A percentile compares a stretch with the other conserved stretches of the same genome.
phyloP scores from a whole-genome alignment of 2,329 filamentous ascomycete genomes.

The Sphaceloma murrayae region DNA sequence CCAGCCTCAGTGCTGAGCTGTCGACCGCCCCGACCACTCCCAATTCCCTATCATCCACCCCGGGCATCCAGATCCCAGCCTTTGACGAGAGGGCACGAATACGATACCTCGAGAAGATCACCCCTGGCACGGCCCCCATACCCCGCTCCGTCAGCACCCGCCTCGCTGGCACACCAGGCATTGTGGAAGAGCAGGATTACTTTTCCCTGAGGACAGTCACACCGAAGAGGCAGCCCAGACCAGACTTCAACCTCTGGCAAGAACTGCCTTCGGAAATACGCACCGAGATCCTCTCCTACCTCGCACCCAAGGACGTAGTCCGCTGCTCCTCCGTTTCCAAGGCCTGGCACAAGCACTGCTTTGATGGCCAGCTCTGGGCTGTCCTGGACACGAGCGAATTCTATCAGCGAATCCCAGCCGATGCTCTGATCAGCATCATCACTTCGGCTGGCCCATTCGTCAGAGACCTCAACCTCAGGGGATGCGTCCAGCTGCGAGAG shows the following conservation, averaged over 20 bases:
- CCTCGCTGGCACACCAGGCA: slow-evolving; percentile 23
- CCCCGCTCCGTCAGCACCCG: slow-evolving; percentile 43
- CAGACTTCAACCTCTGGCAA: slow-evolving; percentile 62
- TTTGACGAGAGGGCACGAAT: slow-evolving; percentile 48
- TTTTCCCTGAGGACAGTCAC: slow-evolving; percentile 25
- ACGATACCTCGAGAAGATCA: slow-evolving; percentile 40
- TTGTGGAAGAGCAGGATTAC: slow-evolving; percentile 24
- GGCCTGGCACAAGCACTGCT: slow-evolving; percentile 72
- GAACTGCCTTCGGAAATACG: slow-evolving; percentile 75
- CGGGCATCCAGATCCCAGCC: slow-evolving; percentile 37
- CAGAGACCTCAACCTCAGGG: slow-evolving; percentile 78
- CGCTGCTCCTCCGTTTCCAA: slow-evolving; percentile 67
- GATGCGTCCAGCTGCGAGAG: slow-evolving; percentile 80
- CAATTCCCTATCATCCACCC: slow-evolving; percentile 41
- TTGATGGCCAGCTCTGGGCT: slow-evolving; percentile 90
- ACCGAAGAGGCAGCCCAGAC: slow-evolving; percentile 26
- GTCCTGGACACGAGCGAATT: slow-evolving; percentile 70
- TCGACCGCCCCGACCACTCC: slow-evolving; percentile 48
- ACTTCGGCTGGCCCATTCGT: slow-evolving; percentile 79
- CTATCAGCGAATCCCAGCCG: slow-evolving; percentile 76
- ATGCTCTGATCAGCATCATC: slow-evolving; percentile 77
- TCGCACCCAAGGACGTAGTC: slow-evolving; percentile 73
- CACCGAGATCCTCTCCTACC: slow-evolving; percentile 64
- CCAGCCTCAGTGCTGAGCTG: slow-evolving; percentile 47
- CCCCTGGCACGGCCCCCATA: slow-evolving; percentile 42